These are phyloP conservation scores for Farysia itapuensis DNA, from an alignment of 1,284 basidiomycete species.

Conservation along the genomic window DNA sequence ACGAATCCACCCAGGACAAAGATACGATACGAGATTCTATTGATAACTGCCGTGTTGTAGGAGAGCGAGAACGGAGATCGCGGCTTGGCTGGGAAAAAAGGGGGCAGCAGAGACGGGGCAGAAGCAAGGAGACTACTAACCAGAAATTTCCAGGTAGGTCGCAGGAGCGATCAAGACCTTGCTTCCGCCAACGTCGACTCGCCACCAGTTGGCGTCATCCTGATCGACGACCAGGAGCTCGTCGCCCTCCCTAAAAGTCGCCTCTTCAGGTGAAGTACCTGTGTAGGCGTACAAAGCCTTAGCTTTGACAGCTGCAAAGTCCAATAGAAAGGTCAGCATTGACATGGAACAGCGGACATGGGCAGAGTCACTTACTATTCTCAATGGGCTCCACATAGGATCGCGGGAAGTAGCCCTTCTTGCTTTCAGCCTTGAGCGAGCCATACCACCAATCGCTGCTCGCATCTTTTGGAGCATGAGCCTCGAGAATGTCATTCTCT, in stretches of 20 bases:
- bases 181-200: constrained; percentile 40
- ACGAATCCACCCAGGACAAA: neutral
- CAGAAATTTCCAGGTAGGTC: constrained; percentile 52
- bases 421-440: constrained; percentile 69
- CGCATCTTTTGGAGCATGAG: constrained; percentile 22
- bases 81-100: neutral
- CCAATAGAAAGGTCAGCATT: neutral
- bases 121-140: constrained; percentile 18
- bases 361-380: constrained; percentile 22
- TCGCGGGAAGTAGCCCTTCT: constrained; percentile 85
- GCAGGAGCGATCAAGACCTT: constrained; percentile 54
- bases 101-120: neutral
- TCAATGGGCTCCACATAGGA: constrained; percentile 66
- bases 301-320: constrained; percentile 29
- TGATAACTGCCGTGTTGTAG: neutral
- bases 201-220: constrained; percentile 57
- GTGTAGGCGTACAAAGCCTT: constrained; percentile 56
- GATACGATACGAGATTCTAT: constrained; percentile 1
- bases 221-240: constrained; percentile 52
- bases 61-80: too few relatives aligned
- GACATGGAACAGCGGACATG: too few relatives aligned
- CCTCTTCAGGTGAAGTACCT: constrained; percentile 51
- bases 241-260: constrained; percentile 47
- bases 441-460: constrained; percentile 82
- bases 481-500: constrained; percentile 74